Evolutionary conservation across 768 basidiomycete genomes (phyloP).

Genomic region (Auricularia sp.): DNA sequence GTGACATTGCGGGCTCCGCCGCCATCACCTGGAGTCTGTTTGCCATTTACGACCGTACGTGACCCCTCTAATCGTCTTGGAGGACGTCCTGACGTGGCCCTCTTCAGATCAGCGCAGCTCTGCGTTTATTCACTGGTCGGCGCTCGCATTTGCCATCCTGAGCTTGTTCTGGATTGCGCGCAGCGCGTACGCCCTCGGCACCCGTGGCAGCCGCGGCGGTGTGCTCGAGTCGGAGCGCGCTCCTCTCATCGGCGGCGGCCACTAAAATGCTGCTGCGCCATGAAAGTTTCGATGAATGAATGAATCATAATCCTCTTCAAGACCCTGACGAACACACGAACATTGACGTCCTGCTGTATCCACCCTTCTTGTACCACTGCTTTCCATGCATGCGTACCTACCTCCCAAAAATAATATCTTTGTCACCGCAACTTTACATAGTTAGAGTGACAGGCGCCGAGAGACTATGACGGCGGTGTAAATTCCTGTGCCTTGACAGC

Average conservation of each 20-base stretch:
- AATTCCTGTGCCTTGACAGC: not conserved
- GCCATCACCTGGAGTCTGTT: conserved; percentile 33
- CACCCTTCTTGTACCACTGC: no score
- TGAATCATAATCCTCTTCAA: not conserved
- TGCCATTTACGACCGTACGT: conserved; percentile 27
- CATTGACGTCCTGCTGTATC: no score
- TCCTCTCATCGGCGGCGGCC: conserved; percentile 21
- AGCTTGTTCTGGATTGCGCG: conserved; percentile 31
- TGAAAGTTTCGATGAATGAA: not conserved
- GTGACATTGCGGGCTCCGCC: conserved; percentile 34
- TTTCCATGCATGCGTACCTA: no score
- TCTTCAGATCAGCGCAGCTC: conserved; percentile 20
- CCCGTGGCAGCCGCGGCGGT: conserved; percentile 15
- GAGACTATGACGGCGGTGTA: not conserved
- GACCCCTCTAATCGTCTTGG: not conserved
- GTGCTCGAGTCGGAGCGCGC: conserved; percentile 30
- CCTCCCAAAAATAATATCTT: not conserved
- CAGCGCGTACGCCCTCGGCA: conserved; percentile 17
- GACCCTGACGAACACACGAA: not conserved
- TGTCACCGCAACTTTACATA: not conserved
- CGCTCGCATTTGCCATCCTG: conserved; percentile 32
- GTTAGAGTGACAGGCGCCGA: not conserved
- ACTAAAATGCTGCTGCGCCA: not conserved
- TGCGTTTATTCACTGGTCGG: conserved; percentile 35
- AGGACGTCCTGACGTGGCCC: conserved; percentile 1